Percentiles rank a stretch among this genome's conserved stretches.
Evolutionary conservation across 2,329 filamentous ascomycete species (phyloP).

Genomic region (Biscogniauxia sp.): DNA sequence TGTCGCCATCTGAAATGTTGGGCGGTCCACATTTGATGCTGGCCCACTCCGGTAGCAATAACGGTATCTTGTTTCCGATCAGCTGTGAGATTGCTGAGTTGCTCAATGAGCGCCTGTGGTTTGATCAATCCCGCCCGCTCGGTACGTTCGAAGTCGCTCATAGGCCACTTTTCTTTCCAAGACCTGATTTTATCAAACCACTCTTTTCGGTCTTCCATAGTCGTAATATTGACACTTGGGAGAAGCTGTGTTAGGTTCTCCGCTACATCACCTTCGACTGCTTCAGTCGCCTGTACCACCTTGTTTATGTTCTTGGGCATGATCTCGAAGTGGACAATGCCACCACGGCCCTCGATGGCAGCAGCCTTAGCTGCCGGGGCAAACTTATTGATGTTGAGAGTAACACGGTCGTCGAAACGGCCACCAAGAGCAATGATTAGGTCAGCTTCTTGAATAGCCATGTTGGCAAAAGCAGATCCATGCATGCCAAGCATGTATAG

Average conservation of each 20-base stretch:
- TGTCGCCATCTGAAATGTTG: constrained; percentile 68
- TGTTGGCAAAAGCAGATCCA: constrained; percentile 94
- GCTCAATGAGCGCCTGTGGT: constrained; percentile 89
- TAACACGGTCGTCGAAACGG: constrained; percentile 96
- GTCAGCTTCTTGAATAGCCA: constrained; percentile 96
- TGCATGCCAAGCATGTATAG: constrained; percentile 99
- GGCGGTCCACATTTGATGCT: constrained; percentile 98
- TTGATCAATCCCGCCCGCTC: constrained; percentile 92
- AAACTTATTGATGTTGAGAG: constrained; percentile 76
- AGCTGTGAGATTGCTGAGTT: constrained; percentile 79
- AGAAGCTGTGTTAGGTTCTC: constrained; percentile 74
- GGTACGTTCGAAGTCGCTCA: constrained; percentile 76
- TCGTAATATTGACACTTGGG: constrained; percentile 60
- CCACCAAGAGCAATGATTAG: constrained; percentile 91
- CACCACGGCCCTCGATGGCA: constrained; percentile 79
- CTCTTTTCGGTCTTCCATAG: constrained; percentile 65
- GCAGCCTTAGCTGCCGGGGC: constrained; percentile 85
- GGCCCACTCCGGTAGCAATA: constrained; percentile 91
- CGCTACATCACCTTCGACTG: constrained; percentile 83
- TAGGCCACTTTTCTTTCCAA: constrained; percentile 92
- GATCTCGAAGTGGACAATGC: constrained; percentile 96
- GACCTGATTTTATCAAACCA: constrained; percentile 88
- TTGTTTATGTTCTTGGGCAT: constrained; percentile 99
- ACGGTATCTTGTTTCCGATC: constrained; percentile 82
- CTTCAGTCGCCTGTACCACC: constrained; percentile 93